Percentiles rank a stretch among this genome's conserved stretches.
phyloP scores from a whole-genome alignment of 129 eudicot genomes.

The Arctium minus region DNA sequence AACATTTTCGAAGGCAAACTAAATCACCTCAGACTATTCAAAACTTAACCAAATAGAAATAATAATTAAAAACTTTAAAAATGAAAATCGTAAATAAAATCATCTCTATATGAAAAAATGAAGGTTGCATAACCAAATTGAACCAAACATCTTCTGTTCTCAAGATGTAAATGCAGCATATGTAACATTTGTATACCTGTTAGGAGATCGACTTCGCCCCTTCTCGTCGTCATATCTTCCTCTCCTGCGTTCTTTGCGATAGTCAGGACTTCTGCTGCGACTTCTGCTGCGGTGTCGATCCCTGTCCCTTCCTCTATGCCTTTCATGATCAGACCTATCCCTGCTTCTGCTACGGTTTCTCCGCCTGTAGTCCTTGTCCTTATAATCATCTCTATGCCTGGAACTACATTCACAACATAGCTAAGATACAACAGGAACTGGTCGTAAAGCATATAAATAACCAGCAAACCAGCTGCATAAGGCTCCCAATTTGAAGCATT shows the following conservation, averaged over 20 bases:
- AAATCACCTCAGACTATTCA: neutral
- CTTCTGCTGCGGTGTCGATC: slow-evolving; percentile 69
- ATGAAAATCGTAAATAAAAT: neutral
- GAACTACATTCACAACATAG: slow-evolving; percentile 19
- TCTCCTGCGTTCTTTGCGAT: slow-evolving; percentile 74
- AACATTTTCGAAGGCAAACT: neutral
- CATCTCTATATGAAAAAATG: neutral
- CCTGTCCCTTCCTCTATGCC: slow-evolving; percentile 61
- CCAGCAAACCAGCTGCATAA: neutral
- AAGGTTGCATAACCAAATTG: neutral
- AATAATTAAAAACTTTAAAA: neutral
- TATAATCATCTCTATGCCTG: slow-evolving; percentile 63
- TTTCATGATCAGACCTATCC: slow-evolving; percentile 62
- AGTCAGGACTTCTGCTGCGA: slow-evolving; percentile 75
- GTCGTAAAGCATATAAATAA: neutral
- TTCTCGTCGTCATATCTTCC: slow-evolving; percentile 71
- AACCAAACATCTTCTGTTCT: neutral
- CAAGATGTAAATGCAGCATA: neutral
- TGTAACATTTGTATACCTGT: slow-evolving; percentile 41
- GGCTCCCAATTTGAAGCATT: neutral
- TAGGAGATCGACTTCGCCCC: slow-evolving; percentile 72
- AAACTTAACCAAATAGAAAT: neutral
- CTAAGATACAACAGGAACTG: neutral
- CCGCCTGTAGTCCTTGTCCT: slow-evolving; percentile 62
- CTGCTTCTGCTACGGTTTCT: slow-evolving; percentile 91